Evolutionary conservation across 495 filamentous ascomycete species (phyloP).

Genomic region (Tuber aestivum): DNA sequence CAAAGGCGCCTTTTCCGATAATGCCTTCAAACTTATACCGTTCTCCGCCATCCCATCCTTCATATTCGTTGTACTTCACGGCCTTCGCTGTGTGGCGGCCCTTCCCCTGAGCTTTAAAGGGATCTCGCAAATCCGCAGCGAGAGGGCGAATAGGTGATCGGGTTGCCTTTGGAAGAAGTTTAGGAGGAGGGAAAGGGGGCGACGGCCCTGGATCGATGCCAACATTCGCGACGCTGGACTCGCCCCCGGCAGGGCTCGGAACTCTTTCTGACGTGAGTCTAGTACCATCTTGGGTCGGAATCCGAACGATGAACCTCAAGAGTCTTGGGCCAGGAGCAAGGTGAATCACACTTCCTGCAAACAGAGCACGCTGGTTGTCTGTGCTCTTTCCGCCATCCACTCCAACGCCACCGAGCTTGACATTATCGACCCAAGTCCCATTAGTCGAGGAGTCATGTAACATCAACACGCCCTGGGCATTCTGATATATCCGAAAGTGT

Average conservation of each 20-base stretch:
- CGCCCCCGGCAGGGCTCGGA: not conserved
- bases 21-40: conserved; percentile 74
- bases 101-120: not conserved
- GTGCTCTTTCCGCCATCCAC: conserved; percentile 46
- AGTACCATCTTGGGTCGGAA: conserved; percentile 60
- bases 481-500: conserved; percentile 88
- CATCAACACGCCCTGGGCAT: conserved; percentile 72
- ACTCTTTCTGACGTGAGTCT: conserved; percentile 47
- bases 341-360: conserved; percentile 64
- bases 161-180: conserved; percentile 13
- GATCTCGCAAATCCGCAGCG: conserved; percentile 17
- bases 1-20: conserved; percentile 91
- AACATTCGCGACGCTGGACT: conserved; percentile 10
- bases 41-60: conserved; percentile 71
- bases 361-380: conserved; percentile 57
- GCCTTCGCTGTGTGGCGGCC: not conserved
- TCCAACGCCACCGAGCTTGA: conserved; percentile 48
- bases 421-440: conserved; percentile 76
- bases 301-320: conserved; percentile 75
- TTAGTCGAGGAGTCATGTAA: conserved; percentile 87
- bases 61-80: conserved; percentile 16
- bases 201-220: conserved; percentile 31
- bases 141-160: not conserved
- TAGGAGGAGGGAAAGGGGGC: conserved; percentile 4
- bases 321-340: conserved; percentile 54